Evolutionary conservation across 495 filamentous ascomycete species (phyloP).

Genomic region (Aspergillus sclerotioniger): DNA sequence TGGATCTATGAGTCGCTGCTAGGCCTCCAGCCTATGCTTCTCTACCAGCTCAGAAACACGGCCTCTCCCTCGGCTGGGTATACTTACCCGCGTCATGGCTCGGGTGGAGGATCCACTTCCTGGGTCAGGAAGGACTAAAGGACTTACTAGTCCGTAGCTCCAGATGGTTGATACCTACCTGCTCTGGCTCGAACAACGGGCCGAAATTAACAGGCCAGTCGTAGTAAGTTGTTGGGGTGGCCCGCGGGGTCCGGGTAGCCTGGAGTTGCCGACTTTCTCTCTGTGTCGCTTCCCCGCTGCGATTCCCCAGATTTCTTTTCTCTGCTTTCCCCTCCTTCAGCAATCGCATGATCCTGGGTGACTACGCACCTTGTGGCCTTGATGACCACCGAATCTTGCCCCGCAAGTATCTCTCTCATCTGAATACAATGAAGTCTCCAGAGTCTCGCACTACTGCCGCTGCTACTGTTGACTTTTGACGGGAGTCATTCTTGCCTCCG

Average conservation of each 20-base stretch:
- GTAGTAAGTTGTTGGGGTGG: neutral
- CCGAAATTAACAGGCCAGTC: neutral
- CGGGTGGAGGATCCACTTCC: neutral
- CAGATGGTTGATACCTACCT: neutral
- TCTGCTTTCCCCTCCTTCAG: neutral
- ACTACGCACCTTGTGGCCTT: neutral
- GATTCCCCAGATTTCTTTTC: constrained; percentile 22
- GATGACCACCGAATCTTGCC: neutral
- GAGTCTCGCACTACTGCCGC: neutral
- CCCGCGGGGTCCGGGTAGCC: constrained; percentile 3
- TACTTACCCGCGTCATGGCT: neutral
- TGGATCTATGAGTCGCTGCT: neutral
- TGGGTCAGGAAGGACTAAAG: neutral
- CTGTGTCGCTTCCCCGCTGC: constrained; percentile 12
- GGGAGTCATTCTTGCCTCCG: neutral
- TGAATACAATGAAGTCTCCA: neutral
- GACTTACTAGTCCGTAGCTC: neutral
- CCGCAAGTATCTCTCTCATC: neutral
- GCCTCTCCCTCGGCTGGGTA: neutral
- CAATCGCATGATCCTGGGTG: neutral
- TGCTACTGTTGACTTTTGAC: neutral
- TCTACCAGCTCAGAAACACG: neutral
- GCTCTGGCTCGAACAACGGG: neutral
- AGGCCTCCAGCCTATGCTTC: neutral
- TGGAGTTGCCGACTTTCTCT: constrained; percentile 6